These are phyloP conservation scores for Clavispora carvajalis DNA, from an alignment of 805 yeast genomes.

Conservation along the genomic window DNA sequence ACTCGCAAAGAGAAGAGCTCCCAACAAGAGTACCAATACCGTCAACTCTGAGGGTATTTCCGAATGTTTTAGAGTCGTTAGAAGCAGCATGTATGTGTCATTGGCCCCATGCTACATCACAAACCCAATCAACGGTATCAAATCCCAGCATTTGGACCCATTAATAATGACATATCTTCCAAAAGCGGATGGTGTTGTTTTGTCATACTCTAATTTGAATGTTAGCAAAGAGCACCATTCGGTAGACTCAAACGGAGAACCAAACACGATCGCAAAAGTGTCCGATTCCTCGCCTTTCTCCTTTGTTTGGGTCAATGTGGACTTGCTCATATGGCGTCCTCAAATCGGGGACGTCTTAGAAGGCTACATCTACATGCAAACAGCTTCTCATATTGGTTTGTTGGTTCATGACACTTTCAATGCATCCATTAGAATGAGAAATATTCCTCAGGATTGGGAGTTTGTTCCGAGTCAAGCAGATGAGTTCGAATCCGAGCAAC, in stretches of 20 bases:
- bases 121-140: slow-evolving; percentile 72
- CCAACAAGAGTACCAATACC: slow-evolving; percentile 31
- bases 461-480: slow-evolving; percentile 78
- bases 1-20: slow-evolving; percentile 3
- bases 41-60: slow-evolving; percentile 45
- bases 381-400: slow-evolving; percentile 91
- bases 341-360: slow-evolving; percentile 79
- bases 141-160: slow-evolving; percentile 85
- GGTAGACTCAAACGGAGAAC: slow-evolving; percentile 32
- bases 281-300: slow-evolving; percentile 82
- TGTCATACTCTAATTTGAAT: slow-evolving; percentile 66
- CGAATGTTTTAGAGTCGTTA: slow-evolving; percentile 62
- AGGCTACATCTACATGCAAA: slow-evolving; percentile 86
- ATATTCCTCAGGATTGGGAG: slow-evolving; percentile 82
- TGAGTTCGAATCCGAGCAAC: slow-evolving; percentile 32
- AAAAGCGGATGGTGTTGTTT: slow-evolving; percentile 73
- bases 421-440: slow-evolving; percentile 80
- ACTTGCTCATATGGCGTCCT: slow-evolving; percentile 86
- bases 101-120: slow-evolving; percentile 76
- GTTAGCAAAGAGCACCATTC: slow-evolving; percentile 8
- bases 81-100: slow-evolving; percentile 68
- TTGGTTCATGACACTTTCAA: slow-evolving; percentile 90
- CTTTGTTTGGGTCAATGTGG: slow-evolving; percentile 81
- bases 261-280: slow-evolving; percentile 55
- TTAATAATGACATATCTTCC: slow-evolving; percentile 77